Base-by-base conservation (phyloP, 108 stramenopile genomes). In the Stephanodiscus triporus region DNA sequence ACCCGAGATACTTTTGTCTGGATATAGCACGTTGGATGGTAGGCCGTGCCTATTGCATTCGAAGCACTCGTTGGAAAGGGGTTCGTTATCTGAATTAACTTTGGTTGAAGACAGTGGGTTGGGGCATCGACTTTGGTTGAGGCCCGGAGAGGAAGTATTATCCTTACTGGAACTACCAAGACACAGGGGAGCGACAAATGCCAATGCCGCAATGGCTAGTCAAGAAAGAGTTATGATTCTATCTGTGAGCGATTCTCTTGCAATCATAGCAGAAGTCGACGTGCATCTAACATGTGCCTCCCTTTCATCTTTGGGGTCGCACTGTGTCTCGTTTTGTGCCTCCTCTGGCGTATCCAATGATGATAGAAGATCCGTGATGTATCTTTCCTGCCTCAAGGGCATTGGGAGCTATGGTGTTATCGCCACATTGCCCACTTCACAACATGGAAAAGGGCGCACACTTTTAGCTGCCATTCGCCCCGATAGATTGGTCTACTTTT, bases 281-380 rank as follows among this genome's bases (percentile, higher is more conserved):
- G 72, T 67, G 24, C 43, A 37, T 37, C 19, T 83, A 9, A 68
- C 88, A 34, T 80, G 82, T 45, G 47, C 74, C 16, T 75, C 81
- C 4, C 61, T 95, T 38, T 80, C 82, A 36, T 87, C 91, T 3
- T 19, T 95, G 47, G 95, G 95, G 19, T 90, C 92, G 9, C 89
- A 82, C 50, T 87, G 91, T 34, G 88, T 92, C 32, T 88, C 87
- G n/a, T 95, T 88, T 63, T 63, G 66, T 54, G 74, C 85, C 8
- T 59, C 73, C 29, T 61, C 61, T n/a, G 45, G 38, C 13, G 29
- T 77, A 23, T 71, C 48, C 17, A n/a, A 67, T 74, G 61, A 78
- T 13, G 74, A 62, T 13, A 20, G 66, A 63, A 34, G 70, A 82
- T 63, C 68, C 66, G 58, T 91, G 37, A 80, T 82, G 67, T 93